These are phyloP conservation scores for Boletus subcaerulescens DNA, from an alignment of 768 basidiomycete genomes.

Conservation along the genomic window DNA sequence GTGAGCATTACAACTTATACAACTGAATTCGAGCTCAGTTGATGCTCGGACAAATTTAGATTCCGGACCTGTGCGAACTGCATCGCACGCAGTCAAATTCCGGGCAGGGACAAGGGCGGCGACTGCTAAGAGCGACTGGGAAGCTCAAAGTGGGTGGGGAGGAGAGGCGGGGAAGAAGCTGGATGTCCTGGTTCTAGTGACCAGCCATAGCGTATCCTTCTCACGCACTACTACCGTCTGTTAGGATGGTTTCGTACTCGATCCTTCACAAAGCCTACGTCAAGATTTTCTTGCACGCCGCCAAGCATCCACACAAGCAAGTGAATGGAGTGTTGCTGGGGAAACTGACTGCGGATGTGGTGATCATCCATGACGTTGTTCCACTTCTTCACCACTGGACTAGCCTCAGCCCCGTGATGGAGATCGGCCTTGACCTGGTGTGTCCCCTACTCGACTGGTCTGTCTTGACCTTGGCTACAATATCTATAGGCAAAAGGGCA, in stretches of 20 bases:
- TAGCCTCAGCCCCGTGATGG: slow-evolving; percentile 81
- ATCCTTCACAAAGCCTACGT: slow-evolving; percentile 62
- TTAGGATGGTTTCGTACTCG: slow-evolving; percentile 42
- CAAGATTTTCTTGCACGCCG: slow-evolving; percentile 75
- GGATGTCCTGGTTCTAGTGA: too few species aligned
- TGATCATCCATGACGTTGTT: slow-evolving; percentile 61
- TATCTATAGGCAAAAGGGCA: slow-evolving; percentile 52
- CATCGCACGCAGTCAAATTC: too few species aligned
- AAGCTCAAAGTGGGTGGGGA: too few species aligned
- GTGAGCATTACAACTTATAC: too few species aligned
- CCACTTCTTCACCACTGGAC: slow-evolving; percentile 87
- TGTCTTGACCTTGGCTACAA: neutral
- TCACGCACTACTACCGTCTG: neutral
- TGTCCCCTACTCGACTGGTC: slow-evolving; percentile 20
- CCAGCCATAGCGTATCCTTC: neutral
- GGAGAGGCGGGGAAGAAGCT: too few species aligned
- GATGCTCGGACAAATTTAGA: too few species aligned
- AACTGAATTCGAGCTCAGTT: too few species aligned
- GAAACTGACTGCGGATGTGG: slow-evolving; percentile 34
- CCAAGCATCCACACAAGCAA: slow-evolving; percentile 72
- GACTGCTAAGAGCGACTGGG: too few species aligned
- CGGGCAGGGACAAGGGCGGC: too few species aligned
- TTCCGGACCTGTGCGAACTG: too few species aligned
- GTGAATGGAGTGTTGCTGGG: slow-evolving; percentile 81
- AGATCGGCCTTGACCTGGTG: slow-evolving; percentile 77